A percentile compares a stretch with the other conserved stretches of the same genome.
phyloP scores from a whole-genome alignment of 2,329 filamentous ascomycete species.

The Coniochaeta prunicola region DNA sequence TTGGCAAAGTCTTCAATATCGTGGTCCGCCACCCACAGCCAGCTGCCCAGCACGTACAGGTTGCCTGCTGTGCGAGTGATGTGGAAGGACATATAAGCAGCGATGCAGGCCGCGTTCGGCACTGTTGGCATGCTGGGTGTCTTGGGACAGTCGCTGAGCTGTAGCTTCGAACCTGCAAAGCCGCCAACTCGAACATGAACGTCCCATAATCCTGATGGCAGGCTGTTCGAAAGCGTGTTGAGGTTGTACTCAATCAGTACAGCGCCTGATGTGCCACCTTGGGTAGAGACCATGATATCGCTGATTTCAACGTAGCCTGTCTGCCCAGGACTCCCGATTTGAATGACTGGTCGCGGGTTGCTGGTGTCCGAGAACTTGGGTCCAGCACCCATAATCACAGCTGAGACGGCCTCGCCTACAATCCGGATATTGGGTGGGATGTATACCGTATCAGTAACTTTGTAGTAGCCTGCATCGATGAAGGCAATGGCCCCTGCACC shows the following conservation, averaged over 20 bases:
- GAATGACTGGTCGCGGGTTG: slow-evolving; percentile 57
- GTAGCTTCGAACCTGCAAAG: slow-evolving; percentile 60
- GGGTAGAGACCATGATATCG: slow-evolving; percentile 64
- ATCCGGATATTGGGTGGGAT: slow-evolving; percentile 43
- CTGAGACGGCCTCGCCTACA: slow-evolving; percentile 47
- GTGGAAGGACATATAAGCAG: slow-evolving; percentile 31
- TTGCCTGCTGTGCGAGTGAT: slow-evolving; percentile 28
- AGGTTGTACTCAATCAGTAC: slow-evolving; percentile 70
- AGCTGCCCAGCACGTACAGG: slow-evolving; percentile 41
- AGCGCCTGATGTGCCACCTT: slow-evolving; percentile 60
- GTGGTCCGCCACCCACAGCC: slow-evolving; percentile 43
- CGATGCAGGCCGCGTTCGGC: slow-evolving; percentile 25
- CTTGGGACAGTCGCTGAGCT: slow-evolving; percentile 60
- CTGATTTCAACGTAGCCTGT: slow-evolving; percentile 61
- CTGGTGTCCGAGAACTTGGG: slow-evolving; percentile 46
- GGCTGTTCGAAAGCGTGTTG: slow-evolving; percentile 26
- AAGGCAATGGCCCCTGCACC: slow-evolving; percentile 45
- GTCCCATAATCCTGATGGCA: slow-evolving; percentile 60
- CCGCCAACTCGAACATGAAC: slow-evolving; percentile 70
- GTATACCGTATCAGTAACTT: slow-evolving; percentile 47
- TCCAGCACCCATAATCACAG: slow-evolving; percentile 49
- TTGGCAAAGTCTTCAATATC: slow-evolving; percentile 39
- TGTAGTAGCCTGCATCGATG: slow-evolving; percentile 57
- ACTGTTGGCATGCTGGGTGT: slow-evolving; percentile 19
- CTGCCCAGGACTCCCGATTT: slow-evolving; percentile 53